These are phyloP conservation scores for Postia placenta DNA, from an alignment of 768 basidiomycete genomes.

Conservation along the genomic window DNA sequence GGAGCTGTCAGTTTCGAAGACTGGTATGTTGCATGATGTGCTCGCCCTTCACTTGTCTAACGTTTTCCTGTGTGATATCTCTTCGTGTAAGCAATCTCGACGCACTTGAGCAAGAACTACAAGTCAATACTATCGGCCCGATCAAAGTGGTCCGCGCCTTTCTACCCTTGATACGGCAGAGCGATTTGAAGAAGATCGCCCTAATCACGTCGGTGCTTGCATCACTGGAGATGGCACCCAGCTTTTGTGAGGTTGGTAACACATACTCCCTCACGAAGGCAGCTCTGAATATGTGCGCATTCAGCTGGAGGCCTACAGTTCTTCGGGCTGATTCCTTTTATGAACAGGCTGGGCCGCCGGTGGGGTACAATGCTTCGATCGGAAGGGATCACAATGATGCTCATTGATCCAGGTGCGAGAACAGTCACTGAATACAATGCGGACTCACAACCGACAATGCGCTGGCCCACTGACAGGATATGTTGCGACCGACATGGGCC, in stretches of 20 bases:
- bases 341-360: background rate
- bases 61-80: background rate
- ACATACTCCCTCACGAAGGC: slow-evolving; percentile 11
- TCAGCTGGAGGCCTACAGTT: background rate
- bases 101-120: background rate
- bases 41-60: background rate
- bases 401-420: slow-evolving; percentile 1
- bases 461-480: background rate
- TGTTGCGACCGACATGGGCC: slow-evolving; percentile 4
- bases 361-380: background rate
- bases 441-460: background rate
- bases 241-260: background rate
- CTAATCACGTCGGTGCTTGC: slow-evolving; percentile 8
- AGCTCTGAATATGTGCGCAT: slow-evolving; percentile 12
- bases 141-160: slow-evolving; percentile 4
- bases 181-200: slow-evolving; percentile 6
- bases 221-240: background rate
- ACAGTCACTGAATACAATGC: background rate
- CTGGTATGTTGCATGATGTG: background rate
- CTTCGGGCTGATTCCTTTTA: background rate
- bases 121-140: slow-evolving; percentile 6
- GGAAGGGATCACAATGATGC: slow-evolving; percentile 1
- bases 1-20: background rate
- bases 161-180: slow-evolving; percentile 5
- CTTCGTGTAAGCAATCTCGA: background rate